Conservation (phyloP, 805 yeast genomes). For the Kluyveromyces nonfermentans region DNA sequence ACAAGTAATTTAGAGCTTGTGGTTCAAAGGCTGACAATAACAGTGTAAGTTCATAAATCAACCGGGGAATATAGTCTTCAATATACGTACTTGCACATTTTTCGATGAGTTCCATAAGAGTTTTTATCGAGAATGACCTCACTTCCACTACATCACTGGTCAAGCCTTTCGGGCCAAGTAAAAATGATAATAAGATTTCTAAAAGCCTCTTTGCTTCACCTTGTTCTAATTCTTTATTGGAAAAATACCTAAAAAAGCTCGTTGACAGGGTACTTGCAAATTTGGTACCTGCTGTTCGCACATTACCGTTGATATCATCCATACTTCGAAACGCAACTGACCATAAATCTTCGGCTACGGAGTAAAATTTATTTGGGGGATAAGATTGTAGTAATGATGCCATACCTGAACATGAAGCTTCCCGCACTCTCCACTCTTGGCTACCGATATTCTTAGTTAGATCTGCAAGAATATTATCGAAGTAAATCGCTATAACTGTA, state of each 20-base stretch:
- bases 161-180: slow-evolving; percentile 70
- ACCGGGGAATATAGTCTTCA: slow-evolving; percentile 56
- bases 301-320: slow-evolving; percentile 94
- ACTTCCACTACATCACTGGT: slow-evolving; percentile 83
- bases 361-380: slow-evolving; percentile 41
- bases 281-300: slow-evolving; percentile 66
- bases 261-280: slow-evolving; percentile 61
- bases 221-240: slow-evolving; percentile 33
- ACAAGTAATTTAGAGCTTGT: slow-evolving; percentile 74
- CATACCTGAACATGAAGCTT: slow-evolving; percentile 71
- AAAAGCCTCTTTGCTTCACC: slow-evolving; percentile 37
- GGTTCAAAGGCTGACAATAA: slow-evolving; percentile 88
- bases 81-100: slow-evolving; percentile 46
- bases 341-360: slow-evolving; percentile 64
- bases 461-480: slow-evolving; percentile 53
- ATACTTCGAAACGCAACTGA: slow-evolving; percentile 75
- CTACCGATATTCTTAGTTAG: slow-evolving; percentile 60
- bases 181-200: slow-evolving; percentile 59
- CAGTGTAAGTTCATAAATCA: slow-evolving; percentile 58
- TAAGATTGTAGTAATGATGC: slow-evolving; percentile 59
- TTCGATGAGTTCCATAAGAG: slow-evolving; percentile 61
- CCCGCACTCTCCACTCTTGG: slow-evolving; percentile 88
- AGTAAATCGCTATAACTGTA: slow-evolving; percentile 42
- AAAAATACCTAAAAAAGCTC: slow-evolving; percentile 49
- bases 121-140: slow-evolving; percentile 60